phyloP scores from a whole-genome alignment of 768 basidiomycete genomes.

The Boletus fagicola region DNA sequence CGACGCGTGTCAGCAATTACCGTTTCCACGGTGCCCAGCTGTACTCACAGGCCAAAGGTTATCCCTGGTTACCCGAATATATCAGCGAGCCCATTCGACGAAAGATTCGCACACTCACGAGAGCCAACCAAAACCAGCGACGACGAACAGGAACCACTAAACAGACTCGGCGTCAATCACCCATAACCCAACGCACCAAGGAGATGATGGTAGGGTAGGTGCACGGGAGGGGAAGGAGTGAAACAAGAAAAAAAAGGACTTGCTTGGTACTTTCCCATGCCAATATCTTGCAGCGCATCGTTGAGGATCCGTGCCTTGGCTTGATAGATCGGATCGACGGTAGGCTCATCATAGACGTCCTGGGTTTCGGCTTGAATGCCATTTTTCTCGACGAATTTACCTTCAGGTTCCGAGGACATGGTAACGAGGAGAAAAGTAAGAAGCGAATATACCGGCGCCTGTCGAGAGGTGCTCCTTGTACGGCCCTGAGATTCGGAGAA shows the following conservation, averaged over 20 bases:
- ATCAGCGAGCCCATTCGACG: background rate
- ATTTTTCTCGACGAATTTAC: background rate
- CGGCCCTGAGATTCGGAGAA: background rate
- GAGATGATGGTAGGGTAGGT: background rate
- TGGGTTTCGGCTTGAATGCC: constrained; percentile 12
- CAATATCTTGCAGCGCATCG: constrained; percentile 60
- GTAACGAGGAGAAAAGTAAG: background rate
- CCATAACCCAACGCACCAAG: background rate
- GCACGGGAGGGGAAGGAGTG: background rate
- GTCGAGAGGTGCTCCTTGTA: background rate
- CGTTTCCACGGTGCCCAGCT: background rate
- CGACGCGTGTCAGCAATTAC: background rate
- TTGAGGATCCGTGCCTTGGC: constrained; percentile 59
- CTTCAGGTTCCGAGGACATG: constrained; percentile 21
- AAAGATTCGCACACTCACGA: constrained; percentile 45
- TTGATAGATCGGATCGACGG: constrained; percentile 56
- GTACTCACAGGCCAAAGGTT: constrained; percentile 68
- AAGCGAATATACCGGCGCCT: no score
- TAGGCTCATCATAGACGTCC: constrained; percentile 28
- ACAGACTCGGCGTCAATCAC: background rate
- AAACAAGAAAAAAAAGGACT: constrained; percentile 7
- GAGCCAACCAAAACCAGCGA: constrained; percentile 75
- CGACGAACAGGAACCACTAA: constrained; percentile 62
- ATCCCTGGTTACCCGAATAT: constrained; percentile 41
- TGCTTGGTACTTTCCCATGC: constrained; percentile 71